Evolutionary conservation across 495 filamentous ascomycete species (phyloP).

Genomic region (Aspergillus sclerotioniger): DNA sequence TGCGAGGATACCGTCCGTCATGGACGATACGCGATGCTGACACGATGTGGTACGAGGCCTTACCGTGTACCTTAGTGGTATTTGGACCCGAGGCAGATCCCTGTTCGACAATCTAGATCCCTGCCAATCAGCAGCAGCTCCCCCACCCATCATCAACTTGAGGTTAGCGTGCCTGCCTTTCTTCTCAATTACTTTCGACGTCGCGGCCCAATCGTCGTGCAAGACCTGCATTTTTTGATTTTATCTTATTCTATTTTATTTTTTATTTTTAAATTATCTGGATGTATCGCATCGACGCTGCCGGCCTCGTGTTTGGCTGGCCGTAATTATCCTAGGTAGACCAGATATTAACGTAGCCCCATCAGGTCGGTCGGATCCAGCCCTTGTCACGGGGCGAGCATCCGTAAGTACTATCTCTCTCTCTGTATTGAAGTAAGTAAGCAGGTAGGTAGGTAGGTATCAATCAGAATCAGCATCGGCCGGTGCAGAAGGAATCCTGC

Average conservation of each 20-base stretch:
- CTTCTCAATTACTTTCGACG: slow-evolving; percentile 12
- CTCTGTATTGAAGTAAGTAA: not conserved
- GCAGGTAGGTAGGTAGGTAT: not conserved
- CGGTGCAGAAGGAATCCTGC: not conserved
- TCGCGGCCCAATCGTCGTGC: slow-evolving; percentile 14
- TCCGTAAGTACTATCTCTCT: too few relatives aligned
- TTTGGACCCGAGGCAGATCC: slow-evolving; percentile 19
- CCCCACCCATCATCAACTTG: slow-evolving; percentile 19
- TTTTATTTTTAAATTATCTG: slow-evolving; percentile 14
- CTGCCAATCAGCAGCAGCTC: slow-evolving; percentile 15
- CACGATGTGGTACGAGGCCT: slow-evolving; percentile 14
- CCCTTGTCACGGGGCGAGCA: slow-evolving; percentile 4
- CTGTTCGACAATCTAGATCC: slow-evolving; percentile 19
- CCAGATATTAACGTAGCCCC: not conserved
- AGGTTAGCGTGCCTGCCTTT: slow-evolving; percentile 12
- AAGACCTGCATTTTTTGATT: slow-evolving; percentile 6
- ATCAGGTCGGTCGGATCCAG: slow-evolving; percentile 13
- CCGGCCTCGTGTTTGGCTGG: slow-evolving; percentile 10
- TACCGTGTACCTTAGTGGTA: slow-evolving; percentile 17
- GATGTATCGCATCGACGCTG: slow-evolving; percentile 4
- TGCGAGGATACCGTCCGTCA: too few relatives aligned
- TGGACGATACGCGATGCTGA: slow-evolving; percentile 21
- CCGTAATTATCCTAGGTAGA: not conserved
- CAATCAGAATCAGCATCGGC: not conserved
- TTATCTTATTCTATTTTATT: not conserved